Evolutionary conservation across 768 basidiomycete species (phyloP), one percentile per base, ranked within the genome.

Genomic region (Chlorophyllum brunneum): DNA sequence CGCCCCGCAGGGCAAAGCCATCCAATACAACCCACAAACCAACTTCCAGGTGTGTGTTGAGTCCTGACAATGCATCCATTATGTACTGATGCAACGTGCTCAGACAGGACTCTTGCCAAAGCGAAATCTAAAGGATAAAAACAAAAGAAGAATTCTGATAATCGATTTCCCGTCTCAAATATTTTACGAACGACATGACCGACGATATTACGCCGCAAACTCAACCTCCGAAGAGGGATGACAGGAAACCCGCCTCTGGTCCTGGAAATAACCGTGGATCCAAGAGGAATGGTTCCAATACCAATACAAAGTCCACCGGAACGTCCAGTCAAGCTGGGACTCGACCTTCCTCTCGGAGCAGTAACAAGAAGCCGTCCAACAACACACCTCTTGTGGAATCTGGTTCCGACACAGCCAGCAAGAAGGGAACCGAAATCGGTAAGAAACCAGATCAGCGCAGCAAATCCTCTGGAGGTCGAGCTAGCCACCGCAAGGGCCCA

Each of bases 1-100:
- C 75, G 88, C 88, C 88, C 88, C 74, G 78, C 88, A 87, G 86
- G 88, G 88, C 87, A 89, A 83, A 87, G 80, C 81, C 83, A 69
- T 77, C 71, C 76, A 78, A 70, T 66, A 59, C 59, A 64, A 60
- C 67, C 65, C 67, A 72, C 71, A 61, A 44, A 57, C 53, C 52
- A 60, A 61, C 71, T 70, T 61, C 60, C 68, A 75, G 74, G 81
- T 82, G 37, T 41, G 33, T 16, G 5, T 16, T 24, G 24, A 31
- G 2, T 22, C 27, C 7, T 40, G 5, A n/a, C 22, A 53, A 26
- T 9, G 30, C 38, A 52, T 38, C 48, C 27, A 20, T 37, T 34
- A 56, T 46, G 39, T 23, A 23, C 45, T 48, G 56, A 56, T 41
- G 45, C 54, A 51, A 36, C 43, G 37, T 37, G 48, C 42, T n/a